Percentiles rank a stretch among this genome's conserved stretches.
These are phyloP conservation scores for Exophiala sideris DNA, from an alignment of 2,329 filamentous ascomycete species.

Conservation along the genomic window DNA sequence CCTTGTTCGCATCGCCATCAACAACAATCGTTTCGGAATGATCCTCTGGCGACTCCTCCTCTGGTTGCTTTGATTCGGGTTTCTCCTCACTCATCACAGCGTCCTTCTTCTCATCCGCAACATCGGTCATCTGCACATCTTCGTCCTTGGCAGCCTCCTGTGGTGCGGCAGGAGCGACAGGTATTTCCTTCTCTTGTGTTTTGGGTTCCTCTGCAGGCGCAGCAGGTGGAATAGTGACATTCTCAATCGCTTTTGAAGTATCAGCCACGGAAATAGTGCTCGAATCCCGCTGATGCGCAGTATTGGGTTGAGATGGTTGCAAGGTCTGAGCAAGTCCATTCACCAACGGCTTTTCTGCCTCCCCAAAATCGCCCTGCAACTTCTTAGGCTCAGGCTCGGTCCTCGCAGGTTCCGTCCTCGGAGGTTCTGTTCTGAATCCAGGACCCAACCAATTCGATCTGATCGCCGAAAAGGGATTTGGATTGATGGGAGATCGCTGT, in stretches of 20 bases:
- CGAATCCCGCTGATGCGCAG: not conserved
- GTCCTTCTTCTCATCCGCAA: not conserved
- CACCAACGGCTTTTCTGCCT: not conserved
- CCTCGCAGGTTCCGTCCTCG: not conserved
- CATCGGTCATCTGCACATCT: conserved; percentile 6
- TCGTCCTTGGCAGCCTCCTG: conserved; percentile 3
- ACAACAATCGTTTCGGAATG: conserved; percentile 17
- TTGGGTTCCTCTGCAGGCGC: not conserved
- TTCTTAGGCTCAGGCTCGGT: conserved; percentile 18
- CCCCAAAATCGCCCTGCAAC: conserved; percentile 21
- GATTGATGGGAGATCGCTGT: too few relatives aligned
- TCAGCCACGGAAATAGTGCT: not conserved
- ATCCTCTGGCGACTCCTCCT: conserved; percentile 1
- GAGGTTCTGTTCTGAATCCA: not conserved
- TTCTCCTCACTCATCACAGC: not conserved
- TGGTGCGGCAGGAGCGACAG: not conserved
- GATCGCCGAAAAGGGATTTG: conserved; percentile 2
- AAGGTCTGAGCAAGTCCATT: not conserved
- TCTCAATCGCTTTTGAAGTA: not conserved
- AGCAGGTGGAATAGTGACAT: not conserved
- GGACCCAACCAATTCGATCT: conserved; percentile 8
- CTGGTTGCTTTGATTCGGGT: not conserved
- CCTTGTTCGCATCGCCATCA: conserved; percentile 11
- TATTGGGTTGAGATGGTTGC: not conserved
- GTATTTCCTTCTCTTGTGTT: not conserved